A percentile compares a stretch with the other conserved stretches of the same genome.
These are phyloP conservation scores for Prunus mira DNA, from an alignment of 306 rosid genomes.

Conservation along the genomic window DNA sequence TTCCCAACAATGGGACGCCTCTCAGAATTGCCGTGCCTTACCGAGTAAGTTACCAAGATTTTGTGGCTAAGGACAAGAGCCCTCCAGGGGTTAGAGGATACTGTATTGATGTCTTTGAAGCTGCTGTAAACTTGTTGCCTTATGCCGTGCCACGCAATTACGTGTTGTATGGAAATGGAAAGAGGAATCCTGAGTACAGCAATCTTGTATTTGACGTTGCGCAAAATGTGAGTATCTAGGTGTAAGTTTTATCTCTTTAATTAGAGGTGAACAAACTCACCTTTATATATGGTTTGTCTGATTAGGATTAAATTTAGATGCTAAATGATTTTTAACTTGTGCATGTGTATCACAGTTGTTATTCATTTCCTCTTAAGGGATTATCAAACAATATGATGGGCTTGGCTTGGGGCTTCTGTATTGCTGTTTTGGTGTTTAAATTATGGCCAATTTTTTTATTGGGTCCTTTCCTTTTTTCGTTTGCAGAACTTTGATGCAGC, in stretches of 20 bases:
- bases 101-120: conserved; percentile 78
- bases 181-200: conserved; percentile 51
- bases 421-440: conserved; percentile 7
- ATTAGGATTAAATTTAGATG: conserved; percentile 9
- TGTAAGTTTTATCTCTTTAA: conserved; percentile 9
- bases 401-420: background rate
- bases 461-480: background rate
- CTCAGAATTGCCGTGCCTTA: conserved; percentile 78
- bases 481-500: conserved; percentile 74
- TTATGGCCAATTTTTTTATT: background rate
- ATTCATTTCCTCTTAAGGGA: background rate
- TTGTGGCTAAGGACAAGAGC: conserved; percentile 53
- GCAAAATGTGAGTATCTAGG: conserved; percentile 64
- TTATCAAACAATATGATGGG: background rate
- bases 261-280: conserved; percentile 6
- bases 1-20: conserved; percentile 83
- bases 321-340: conserved; percentile 8
- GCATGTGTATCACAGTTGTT: background rate
- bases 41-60: conserved; percentile 58
- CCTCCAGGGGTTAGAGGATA: conserved; percentile 75
- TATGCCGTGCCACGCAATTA: conserved; percentile 70
- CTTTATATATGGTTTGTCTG: conserved; percentile 1
- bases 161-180: conserved; percentile 62
- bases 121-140: conserved; percentile 73
- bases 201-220: conserved; percentile 52